Evolutionary conservation across 169 alveolate genomes (phyloP), one percentile per base, ranked within the genome.

Genomic region (Plasmodium blacklocki): DNA sequence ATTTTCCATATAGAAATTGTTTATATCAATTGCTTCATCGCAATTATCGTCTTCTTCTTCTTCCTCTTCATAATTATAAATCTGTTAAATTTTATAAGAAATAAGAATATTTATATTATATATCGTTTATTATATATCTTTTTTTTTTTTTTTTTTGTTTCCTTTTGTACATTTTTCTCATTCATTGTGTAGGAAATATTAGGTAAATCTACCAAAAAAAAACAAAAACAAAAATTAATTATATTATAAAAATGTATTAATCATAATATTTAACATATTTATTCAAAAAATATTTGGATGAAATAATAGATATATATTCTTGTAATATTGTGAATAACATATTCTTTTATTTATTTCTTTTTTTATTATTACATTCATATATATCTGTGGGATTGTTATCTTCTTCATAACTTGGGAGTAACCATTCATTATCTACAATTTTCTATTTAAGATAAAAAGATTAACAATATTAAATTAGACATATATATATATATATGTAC

Each of bases 381-480:
- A 83, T 59, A 43, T 83, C 91, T 32, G 74, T 58, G 60, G 71
- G 74, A 47, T 56, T 83, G 64, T 83, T 83, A 62, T 83, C 91
- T 29, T 83, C 91, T 58, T 83, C 85, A 73, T 70, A 83, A 45
- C 52, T 58, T 19, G 91, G 91, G 49, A 32, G 64, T 50, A 83
- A 15, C 91, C 91, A 83, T 9, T 83, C 91, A 63, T 83, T 70
- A 3, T 83, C 91, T n/a, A 83, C 85, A 15, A 73, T 54, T 56
- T 83, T 32, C 91, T 83, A 6, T 39, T 39, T 52, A 80, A 67
- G 43, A 80, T 26, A 62, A 75, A 62, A 71, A 54, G 29, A 47
- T 26, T 26, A 70, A 56, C 2, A 11, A 54, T 29, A 66, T 62
- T 39, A 39, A 39, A 39, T 39, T 39, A 39, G 0, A 39, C 32